Base-by-base conservation (phyloP, 169 alveolate species). In the Cryptosporidium andersoni region DNA sequence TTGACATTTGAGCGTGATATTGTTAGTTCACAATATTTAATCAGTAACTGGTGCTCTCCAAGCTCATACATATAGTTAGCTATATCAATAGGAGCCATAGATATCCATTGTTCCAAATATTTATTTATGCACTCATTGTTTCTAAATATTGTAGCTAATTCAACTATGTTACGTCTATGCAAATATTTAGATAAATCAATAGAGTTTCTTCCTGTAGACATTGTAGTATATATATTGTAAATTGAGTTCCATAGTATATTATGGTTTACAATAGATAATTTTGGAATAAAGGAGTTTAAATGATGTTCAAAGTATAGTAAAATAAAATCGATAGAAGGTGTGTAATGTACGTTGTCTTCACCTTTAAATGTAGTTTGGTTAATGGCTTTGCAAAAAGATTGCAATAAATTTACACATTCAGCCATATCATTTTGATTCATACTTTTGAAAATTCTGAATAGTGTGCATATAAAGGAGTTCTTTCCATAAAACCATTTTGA, bases 41-140 rank as follows among this genome's bases (percentile, higher is more conserved):
- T 36, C 9, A 74, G 45, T 51, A 74, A n/a, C 36, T 25, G 34
- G 34, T 58, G 55, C 49, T n/a, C 60, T 7, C 51, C 16, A 7
- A 14, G 16, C 9, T 74, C 39, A 36, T 74, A 74, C 12, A 74
- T 25, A 16, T 74, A 66, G 11, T 12, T 47, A 7, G 60, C 14
- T 6, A 74, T 12, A 25, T 16, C 40, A 14, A 45, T 74, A 14
- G 55, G 74, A 8, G 85, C 16, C 39, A 60, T 45, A 34, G 53
- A 74, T 6, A 74, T 37, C 85, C 85, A 74, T n/a, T 60, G 42
- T 40, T 74, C 85, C 40, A 74, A 34, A 16, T 74, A 63, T 34
- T 62, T 16, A 60, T 16, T 45, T 9, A 43, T 58, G 1, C 55
- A 37, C 16, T 74, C 52, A 55, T 58, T 58, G n/a, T 74, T 63